phyloP scores from a whole-genome alignment of 768 basidiomycete genomes.

The Suillus lakei region DNA sequence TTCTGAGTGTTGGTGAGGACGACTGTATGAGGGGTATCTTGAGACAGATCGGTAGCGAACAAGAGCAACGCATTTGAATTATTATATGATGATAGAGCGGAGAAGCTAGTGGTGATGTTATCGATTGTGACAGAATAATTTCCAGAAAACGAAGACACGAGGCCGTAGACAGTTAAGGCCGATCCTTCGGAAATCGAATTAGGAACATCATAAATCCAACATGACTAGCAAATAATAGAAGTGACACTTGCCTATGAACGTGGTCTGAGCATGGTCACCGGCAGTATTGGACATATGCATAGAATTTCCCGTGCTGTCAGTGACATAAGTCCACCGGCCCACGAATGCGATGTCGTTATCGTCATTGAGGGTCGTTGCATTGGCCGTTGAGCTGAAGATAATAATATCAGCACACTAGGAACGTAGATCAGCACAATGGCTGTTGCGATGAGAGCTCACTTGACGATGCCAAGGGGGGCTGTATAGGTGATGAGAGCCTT shows the following conservation, averaged over 20 bases:
- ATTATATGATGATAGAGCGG: constrained; percentile 57
- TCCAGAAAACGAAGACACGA: constrained; percentile 60
- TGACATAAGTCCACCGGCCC: constrained; percentile 58
- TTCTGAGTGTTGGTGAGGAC: constrained; percentile 61
- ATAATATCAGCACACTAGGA: constrained; percentile 24
- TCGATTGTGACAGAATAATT: constrained; percentile 63
- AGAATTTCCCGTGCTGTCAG: constrained; percentile 32
- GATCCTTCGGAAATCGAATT: constrained; percentile 49
- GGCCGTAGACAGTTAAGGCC: constrained; percentile 62
- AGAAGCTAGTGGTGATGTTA: constrained; percentile 50
- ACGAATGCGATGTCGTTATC: constrained; percentile 48
- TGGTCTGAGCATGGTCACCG: constrained; percentile 49
- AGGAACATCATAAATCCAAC: constrained; percentile 5
- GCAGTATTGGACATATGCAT: constrained; percentile 40
- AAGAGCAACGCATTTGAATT: constrained; percentile 61
- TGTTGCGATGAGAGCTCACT: constrained; percentile 35
- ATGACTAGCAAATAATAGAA: constrained; percentile 1
- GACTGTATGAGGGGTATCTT: constrained; percentile 51
- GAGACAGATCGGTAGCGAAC: constrained; percentile 64
- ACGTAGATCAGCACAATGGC: constrained; percentile 3
- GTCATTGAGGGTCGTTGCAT: constrained; percentile 46
- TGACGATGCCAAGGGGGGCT: constrained; percentile 33
- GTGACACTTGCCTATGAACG: constrained; percentile 51
- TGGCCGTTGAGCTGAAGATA: constrained; percentile 39
- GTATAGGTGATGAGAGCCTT: constrained; percentile 53